A percentile compares a stretch with the other conserved stretches of the same genome.
These are phyloP conservation scores for Gymnopus androsaceus DNA, from an alignment of 1,284 basidiomycete species.

Conservation along the genomic window DNA sequence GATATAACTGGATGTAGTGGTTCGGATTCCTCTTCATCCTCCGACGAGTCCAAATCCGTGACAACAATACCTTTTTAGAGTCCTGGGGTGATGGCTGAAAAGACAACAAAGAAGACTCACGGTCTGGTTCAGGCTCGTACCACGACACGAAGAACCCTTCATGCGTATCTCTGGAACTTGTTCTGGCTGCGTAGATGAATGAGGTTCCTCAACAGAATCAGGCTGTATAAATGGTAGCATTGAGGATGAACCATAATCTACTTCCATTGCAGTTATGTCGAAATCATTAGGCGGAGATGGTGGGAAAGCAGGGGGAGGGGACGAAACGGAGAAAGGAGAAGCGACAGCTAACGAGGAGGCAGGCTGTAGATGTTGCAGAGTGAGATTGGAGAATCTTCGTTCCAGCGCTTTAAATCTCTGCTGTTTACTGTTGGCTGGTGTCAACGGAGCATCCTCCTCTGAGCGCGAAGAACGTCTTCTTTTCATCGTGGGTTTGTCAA, in stretches of 20 bases:
- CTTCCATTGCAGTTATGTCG: slow-evolving; percentile 17
- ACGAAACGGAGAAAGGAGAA: neutral
- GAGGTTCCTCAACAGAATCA: slow-evolving; percentile 49
- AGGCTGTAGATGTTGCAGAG: slow-evolving; percentile 29
- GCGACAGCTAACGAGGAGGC: neutral
- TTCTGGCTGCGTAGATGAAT: slow-evolving; percentile 24
- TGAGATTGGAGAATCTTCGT: slow-evolving; percentile 56
- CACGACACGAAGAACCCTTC: slow-evolving; percentile 59
- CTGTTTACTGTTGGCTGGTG: neutral
- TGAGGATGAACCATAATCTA: slow-evolving; percentile 22
- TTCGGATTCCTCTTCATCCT: slow-evolving; percentile 37
- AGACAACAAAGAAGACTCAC: slow-evolving; percentile 40
- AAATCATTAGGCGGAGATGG: neutral
- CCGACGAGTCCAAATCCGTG: slow-evolving; percentile 57
- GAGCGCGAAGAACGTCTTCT: slow-evolving; percentile 12
- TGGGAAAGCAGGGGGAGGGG: neutral
- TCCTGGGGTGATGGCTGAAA: slow-evolving; percentile 6
- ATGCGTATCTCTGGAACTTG: slow-evolving; percentile 58
- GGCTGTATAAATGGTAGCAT: slow-evolving; percentile 27
- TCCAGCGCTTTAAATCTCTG: slow-evolving; percentile 54
- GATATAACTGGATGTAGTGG: slow-evolving; percentile 41
- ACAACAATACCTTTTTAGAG: slow-evolving; percentile 53
- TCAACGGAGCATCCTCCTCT: slow-evolving; percentile 6
- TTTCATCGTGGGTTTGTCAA: slow-evolving; percentile 17
- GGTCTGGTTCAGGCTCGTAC: slow-evolving; percentile 71